Percentiles rank a stretch among this genome's conserved stretches.
These are phyloP conservation scores for Jamesozyma piceae DNA, from an alignment of 805 yeast species.

Conservation along the genomic window DNA sequence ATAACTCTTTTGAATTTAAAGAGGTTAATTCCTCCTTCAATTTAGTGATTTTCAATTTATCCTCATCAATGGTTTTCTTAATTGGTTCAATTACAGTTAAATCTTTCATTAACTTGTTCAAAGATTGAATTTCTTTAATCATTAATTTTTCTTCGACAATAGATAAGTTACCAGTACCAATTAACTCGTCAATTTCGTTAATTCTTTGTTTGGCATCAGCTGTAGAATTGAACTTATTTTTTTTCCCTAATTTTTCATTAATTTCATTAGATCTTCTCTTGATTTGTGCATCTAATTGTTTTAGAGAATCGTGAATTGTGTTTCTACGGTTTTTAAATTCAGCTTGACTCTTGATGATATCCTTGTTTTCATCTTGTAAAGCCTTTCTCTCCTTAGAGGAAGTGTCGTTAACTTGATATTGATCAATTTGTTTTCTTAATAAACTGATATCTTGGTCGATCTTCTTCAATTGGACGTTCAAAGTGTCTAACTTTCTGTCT, in stretches of 20 bases:
- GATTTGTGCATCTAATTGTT: slow-evolving; percentile 54
- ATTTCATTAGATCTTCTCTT: slow-evolving; percentile 72
- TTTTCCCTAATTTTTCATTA: slow-evolving; percentile 36
- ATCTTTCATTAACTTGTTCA: slow-evolving; percentile 74
- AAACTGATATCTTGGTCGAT: slow-evolving; percentile 47
- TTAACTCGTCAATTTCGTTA: slow-evolving; percentile 55
- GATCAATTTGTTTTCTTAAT: slow-evolving; percentile 46
- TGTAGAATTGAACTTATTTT: slow-evolving; percentile 55
- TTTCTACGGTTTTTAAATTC: slow-evolving; percentile 39
- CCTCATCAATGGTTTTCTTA: slow-evolving; percentile 72
- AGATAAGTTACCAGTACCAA: slow-evolving; percentile 70
- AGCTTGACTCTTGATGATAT: slow-evolving; percentile 39
- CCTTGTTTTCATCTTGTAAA: slow-evolving; percentile 41
- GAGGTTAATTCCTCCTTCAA: slow-evolving; percentile 58
- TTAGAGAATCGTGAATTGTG: slow-evolving; percentile 53
- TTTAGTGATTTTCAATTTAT: slow-evolving; percentile 64
- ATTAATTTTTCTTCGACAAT: slow-evolving; percentile 84
- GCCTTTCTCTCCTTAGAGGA: slow-evolving; percentile 45
- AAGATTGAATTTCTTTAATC: slow-evolving; percentile 74
- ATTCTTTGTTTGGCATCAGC: slow-evolving; percentile 64
- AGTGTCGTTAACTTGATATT: slow-evolving; percentile 38
- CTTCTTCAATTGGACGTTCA: slow-evolving; percentile 54
- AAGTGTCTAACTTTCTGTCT: slow-evolving; percentile 46
- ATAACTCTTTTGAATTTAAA: slow-evolving; percentile 52
- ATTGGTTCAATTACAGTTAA: slow-evolving; percentile 62